These are phyloP conservation scores for Phytophthora europaea DNA, from an alignment of 352 stramenopile genomes.

Conservation along the genomic window DNA sequence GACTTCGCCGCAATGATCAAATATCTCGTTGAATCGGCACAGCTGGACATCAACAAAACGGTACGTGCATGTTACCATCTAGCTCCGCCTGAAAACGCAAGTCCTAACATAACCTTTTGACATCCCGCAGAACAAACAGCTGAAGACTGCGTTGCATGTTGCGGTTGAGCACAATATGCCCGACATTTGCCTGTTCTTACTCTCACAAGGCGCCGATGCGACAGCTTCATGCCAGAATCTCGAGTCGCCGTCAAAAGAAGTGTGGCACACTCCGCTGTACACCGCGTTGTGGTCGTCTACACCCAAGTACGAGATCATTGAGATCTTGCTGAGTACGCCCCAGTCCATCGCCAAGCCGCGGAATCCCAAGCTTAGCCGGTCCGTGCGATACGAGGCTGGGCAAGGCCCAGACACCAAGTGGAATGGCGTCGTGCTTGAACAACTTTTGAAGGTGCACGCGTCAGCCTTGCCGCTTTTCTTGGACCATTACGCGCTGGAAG, in stretches of 20 bases:
- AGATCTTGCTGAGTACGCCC: slow-evolving; percentile 56
- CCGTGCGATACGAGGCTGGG: slow-evolving; percentile 31
- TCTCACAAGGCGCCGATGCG: slow-evolving; percentile 52
- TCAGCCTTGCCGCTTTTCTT: slow-evolving; percentile 52
- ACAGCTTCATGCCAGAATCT: slow-evolving; percentile 54
- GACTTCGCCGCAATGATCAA: slow-evolving; percentile 47
- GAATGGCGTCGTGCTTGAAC: slow-evolving; percentile 54
- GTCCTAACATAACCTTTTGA: slow-evolving; percentile 1
- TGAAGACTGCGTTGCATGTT: slow-evolving; percentile 60
- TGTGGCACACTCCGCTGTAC: slow-evolving; percentile 61
- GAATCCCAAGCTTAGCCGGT: slow-evolving; percentile 47
- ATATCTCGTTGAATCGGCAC: slow-evolving; percentile 45
- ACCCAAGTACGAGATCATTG: slow-evolving; percentile 55
- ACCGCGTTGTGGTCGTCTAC: slow-evolving; percentile 47
- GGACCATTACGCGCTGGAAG: slow-evolving; percentile 57
- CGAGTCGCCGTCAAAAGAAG: slow-evolving; percentile 39
- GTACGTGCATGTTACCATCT: slow-evolving; percentile 24
- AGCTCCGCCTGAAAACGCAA: background rate
- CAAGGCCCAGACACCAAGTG: slow-evolving; percentile 48
- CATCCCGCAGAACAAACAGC: slow-evolving; percentile 51
- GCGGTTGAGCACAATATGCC: slow-evolving; percentile 51
- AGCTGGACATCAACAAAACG: slow-evolving; percentile 53
- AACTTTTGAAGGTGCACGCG: slow-evolving; percentile 51
- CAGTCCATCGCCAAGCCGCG: slow-evolving; percentile 54
- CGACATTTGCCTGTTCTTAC: slow-evolving; percentile 51